Evolutionary conservation across 108 stramenopile species (phyloP).

Genomic region (Stephanodiscus triporus): DNA sequence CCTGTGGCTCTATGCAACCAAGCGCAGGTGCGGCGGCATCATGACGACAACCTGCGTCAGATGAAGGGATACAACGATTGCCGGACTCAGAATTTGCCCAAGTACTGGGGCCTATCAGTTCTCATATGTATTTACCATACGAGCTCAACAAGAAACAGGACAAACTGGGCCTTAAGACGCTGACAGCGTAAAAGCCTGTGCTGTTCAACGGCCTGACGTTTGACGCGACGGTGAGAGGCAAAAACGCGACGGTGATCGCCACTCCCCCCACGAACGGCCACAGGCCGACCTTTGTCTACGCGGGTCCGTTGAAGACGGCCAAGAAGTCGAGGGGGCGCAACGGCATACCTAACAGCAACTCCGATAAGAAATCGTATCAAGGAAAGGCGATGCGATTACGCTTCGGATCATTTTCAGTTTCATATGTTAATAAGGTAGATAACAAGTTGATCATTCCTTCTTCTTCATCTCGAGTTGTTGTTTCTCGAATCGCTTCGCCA

Average conservation of each 20-base stretch:
- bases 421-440: not conserved
- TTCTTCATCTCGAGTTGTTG: conserved; percentile 38
- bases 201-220: not conserved
- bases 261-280: not conserved
- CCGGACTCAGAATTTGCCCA: conserved; percentile 7
- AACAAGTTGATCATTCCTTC: conserved; percentile 7
- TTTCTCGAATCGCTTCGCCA: conserved; percentile 77
- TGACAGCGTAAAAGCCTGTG: not conserved
- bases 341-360: not conserved
- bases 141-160: not conserved
- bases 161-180: not conserved
- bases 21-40: not conserved
- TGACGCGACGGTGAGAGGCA: not conserved
- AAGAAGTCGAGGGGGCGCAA: not conserved
- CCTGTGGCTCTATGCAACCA: not conserved
- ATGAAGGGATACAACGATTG: not conserved
- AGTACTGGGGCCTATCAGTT: conserved; percentile 14
- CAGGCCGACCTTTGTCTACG: not conserved
- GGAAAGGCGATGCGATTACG: too few species aligned
- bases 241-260: too few species aligned
- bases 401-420: too few species aligned
- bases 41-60: not conserved
- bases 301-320: not conserved
- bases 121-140: too few species aligned
- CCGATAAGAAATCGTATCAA: too few species aligned